These are phyloP conservation scores for Xylaria sp. DNA, from an alignment of 2,329 filamentous ascomycete species.

Conservation along the genomic window DNA sequence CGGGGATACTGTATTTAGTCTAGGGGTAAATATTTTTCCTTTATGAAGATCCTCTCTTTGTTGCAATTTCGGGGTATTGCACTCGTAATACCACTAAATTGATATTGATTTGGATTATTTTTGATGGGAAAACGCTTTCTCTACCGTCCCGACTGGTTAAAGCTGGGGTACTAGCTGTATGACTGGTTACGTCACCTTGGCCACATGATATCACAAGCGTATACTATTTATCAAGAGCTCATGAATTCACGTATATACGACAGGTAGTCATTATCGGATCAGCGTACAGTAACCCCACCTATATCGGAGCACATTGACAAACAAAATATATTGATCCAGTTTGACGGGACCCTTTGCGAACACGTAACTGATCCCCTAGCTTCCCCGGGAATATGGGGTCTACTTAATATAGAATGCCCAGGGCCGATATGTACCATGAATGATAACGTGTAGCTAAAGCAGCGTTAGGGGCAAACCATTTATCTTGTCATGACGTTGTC, in stretches of 20 bases:
- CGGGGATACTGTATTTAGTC: neutral
- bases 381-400: neutral
- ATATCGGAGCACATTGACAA: constrained; percentile 9
- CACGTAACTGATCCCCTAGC: constrained; percentile 26
- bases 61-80: neutral
- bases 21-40: neutral
- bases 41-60: constrained; percentile 10
- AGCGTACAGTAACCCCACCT: constrained; percentile 21
- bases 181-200: constrained; percentile 25
- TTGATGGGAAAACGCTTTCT: neutral
- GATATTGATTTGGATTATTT: neutral
- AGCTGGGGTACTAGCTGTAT: neutral
- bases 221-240: constrained; percentile 5
- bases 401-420: neutral
- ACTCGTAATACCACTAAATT: constrained; percentile 1
- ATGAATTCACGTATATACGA: constrained; percentile 8
- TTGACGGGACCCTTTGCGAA: constrained; percentile 16
- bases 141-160: neutral
- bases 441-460: constrained; percentile 29
- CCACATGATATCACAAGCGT: constrained; percentile 11
- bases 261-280: constrained; percentile 27
- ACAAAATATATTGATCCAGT: constrained; percentile 14
- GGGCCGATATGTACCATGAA: constrained; percentile 3
- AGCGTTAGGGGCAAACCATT: constrained; percentile 12
- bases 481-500: constrained; percentile 6